Conservation (phyloP, 2,329 filamentous ascomycete genomes). For the Verruconis gallopava region DNA sequence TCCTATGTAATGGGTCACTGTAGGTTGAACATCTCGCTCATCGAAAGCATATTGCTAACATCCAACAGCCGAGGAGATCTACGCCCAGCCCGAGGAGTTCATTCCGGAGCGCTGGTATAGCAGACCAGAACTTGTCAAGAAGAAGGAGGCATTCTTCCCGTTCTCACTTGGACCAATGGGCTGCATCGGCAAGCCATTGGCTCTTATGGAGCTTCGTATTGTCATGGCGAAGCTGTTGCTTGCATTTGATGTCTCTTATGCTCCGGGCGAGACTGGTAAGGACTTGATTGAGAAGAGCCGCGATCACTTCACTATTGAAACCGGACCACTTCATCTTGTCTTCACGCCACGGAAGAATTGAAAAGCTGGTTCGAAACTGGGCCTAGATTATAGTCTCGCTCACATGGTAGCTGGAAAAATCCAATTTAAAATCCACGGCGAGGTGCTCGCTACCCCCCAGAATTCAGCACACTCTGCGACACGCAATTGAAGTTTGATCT, state of each 20-base stretch:
- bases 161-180: slow-evolving; percentile 1
- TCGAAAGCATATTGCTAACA: neutral
- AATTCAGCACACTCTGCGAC: too few species aligned
- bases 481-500: too few species aligned
- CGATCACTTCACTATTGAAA: slow-evolving; percentile 7
- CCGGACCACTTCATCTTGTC: slow-evolving; percentile 1
- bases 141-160: slow-evolving; percentile 7
- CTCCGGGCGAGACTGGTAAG: slow-evolving; percentile 12
- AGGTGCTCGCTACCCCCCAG: too few species aligned
- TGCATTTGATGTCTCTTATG: slow-evolving; percentile 1
- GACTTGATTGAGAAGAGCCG: slow-evolving; percentile 13
- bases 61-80: slow-evolving; percentile 7
- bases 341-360: slow-evolving; percentile 1
- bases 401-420: too few species aligned
- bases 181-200: slow-evolving; percentile 6
- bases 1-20: slow-evolving; percentile 12
- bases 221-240: slow-evolving; percentile 6
- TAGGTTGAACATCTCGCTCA: neutral
- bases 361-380: too few species aligned
- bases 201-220: slow-evolving; percentile 2
- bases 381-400: too few species aligned
- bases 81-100: slow-evolving; percentile 4
- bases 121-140: slow-evolving; percentile 4
- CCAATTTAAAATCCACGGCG: too few species aligned
- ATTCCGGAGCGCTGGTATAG: slow-evolving; percentile 9